Base-by-base conservation (phyloP, 1,284 basidiomycete species). In the Trichosporon sp. region DNA sequence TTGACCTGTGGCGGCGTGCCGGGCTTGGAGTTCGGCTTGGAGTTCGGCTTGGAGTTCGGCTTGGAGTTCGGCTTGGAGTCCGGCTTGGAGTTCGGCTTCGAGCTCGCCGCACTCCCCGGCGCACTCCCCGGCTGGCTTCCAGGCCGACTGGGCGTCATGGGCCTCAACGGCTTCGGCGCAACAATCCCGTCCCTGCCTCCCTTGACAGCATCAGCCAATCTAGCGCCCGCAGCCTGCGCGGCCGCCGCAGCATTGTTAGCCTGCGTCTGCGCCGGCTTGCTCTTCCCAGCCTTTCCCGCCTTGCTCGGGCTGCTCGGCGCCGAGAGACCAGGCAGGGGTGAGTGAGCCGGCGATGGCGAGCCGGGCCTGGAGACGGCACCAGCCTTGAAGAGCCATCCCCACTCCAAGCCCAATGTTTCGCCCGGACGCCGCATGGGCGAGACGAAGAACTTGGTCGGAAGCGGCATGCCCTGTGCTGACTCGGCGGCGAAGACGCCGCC, bases 391-490 rank as follows among this genome's bases (percentile, higher is more conserved):
- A 76, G 43, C 75, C 75, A 79, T 0, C 74, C 74, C 79, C 79
- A 80, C 64, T 77, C 76, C 31, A 78, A 71, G 8, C 77, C 77
- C 32, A 70, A 68, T 8, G 79, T 80, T 68, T 80, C 78, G n/a
- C 77, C 76, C 12, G 77, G 74, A 2, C 79, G 70, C 16, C 72
- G 75, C 67, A 80, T 68, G n/a, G 79, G 77, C 51, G 74, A 76
- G 1, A 76, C 75, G 61, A 76, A 80, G 67, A 66, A 79, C 66
- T 69, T 71, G 32, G 76, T 70, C 31, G 79, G 79, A 16, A 77
- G 26, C 10, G 79, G 79, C 78, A 80, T 78, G 26, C 76, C 78
- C 4, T 48, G 21, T 2, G 37, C 21, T 0, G 59, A 48, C 68
- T 80, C 78, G 6, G 72, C 61, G 67, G 74, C 61, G 10, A 80